Evolutionary conservation across 305 asterid species (phyloP), one percentile per base, ranked within the genome.

Genomic region (Fraxinus latifolia): DNA sequence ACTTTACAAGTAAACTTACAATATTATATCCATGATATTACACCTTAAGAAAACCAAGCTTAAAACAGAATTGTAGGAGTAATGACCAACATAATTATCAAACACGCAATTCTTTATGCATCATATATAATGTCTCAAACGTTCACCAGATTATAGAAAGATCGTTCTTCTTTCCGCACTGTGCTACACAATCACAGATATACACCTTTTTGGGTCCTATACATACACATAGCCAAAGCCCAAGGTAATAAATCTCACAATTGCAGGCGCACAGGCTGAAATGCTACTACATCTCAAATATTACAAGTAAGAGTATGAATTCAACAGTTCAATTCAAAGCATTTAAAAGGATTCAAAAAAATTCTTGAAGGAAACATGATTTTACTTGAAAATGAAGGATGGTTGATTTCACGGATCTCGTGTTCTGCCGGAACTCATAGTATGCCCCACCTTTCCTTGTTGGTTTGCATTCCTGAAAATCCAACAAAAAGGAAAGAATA

Each of bases 361-460:
- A 70, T 0, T 21, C 1, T 25, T 7, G 31, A 3, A 23, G n/a
- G n/a, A 62, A 70, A 70, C 42, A 12, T 74, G 72, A 25, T 32
- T 77, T 84, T 82, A 88, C 93, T 89, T 92, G 94, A 82, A 92
- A 92, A 86, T 92, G 96, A 78, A 92, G 87, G 77, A 92, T 92
- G 34, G 94, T 92, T 67, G 94, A 89, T 85, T 91, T 91, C 73
- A 91, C 94, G 12, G 93, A 89, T 90, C 92, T 91, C n/a, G 94
- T 85, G 81, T 91, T 91, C 85, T 86, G 92, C 88, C 94, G 81
- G 84, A 92, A 90, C 82, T 89, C 93, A 82, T 92, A 92, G 83
- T 84, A 92, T 1, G 71, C 85, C 80, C 89, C 93, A 3, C 88
- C 92, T 85, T 90, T 92, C 86, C 86, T 83, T 72, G 90, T 89